These are phyloP conservation scores for Knufia petricola DNA, from an alignment of 2,329 filamentous ascomycete genomes.

Conservation along the genomic window DNA sequence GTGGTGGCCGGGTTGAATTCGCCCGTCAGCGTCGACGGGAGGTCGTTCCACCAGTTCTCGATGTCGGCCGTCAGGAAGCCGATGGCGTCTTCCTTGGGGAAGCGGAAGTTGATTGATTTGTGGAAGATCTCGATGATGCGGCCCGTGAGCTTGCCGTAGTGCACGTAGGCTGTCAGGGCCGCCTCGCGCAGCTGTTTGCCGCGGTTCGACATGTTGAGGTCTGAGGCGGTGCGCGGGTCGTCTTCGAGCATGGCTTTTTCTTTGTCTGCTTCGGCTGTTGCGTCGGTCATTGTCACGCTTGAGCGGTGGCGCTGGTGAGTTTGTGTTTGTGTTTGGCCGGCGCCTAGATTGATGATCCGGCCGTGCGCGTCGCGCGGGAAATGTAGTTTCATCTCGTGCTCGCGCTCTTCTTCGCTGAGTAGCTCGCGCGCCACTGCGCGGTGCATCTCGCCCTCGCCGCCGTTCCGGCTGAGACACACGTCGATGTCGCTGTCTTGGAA, in stretches of 20 bases:
- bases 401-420: background rate
- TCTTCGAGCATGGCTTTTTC: background rate
- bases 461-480: conserved; percentile 35
- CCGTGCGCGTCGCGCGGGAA: background rate
- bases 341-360: background rate
- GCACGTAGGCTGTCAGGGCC: conserved; percentile 31
- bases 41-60: conserved; percentile 35
- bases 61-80: conserved; percentile 32
- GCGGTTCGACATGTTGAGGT: conserved; percentile 11
- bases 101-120: conserved; percentile 33
- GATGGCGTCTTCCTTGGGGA: conserved; percentile 30
- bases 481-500: conserved; percentile 36
- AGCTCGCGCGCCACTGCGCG: conserved; percentile 13
- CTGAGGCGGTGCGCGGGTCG: background rate
- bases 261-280: background rate
- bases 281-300: background rate
- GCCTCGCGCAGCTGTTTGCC: conserved; percentile 25
- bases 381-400: conserved; percentile 17
- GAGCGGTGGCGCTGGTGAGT: background rate
- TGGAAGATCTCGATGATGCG: conserved; percentile 34
- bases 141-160: conserved; percentile 32
- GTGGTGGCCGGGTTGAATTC: conserved; percentile 4
- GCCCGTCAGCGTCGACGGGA: conserved; percentile 24
- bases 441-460: conserved; percentile 18
- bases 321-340: background rate